phyloP scores from a whole-genome alignment of 179 eudicot species.

The Actinidia arguta region DNA sequence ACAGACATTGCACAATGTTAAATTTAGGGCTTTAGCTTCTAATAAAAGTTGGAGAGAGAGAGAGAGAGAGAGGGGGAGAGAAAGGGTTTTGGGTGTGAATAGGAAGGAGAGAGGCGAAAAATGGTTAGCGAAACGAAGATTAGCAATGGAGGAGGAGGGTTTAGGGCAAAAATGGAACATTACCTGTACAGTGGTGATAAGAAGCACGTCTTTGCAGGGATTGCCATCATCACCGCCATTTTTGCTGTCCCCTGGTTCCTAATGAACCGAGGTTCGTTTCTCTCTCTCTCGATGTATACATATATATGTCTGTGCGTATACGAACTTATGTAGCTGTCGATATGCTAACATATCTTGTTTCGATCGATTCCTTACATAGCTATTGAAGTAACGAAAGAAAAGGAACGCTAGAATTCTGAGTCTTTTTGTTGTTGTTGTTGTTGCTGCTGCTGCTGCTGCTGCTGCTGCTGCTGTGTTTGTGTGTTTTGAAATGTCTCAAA shows the following conservation, averaged over 20 bases:
- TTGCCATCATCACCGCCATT: slow-evolving; percentile 52
- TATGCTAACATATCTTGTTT: neutral
- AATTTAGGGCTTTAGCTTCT: neutral
- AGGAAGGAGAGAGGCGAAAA: slow-evolving; percentile 9
- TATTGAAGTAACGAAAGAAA: neutral
- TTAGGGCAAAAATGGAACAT: slow-evolving; percentile 60
- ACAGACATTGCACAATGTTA: no score
- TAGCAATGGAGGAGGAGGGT: slow-evolving; percentile 41
- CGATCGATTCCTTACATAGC: neutral
- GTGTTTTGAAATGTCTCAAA: neutral
- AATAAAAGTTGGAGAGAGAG: no score
- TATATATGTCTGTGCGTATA: neutral
- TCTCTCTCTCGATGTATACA: neutral
- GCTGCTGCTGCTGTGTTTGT: no score
- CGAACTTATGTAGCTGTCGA: no score
- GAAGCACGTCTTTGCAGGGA: slow-evolving; percentile 73
- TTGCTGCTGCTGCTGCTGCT: no score
- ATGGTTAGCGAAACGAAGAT: slow-evolving; percentile 43
- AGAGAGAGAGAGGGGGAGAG: neutral
- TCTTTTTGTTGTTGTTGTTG: neutral
- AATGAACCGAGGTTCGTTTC: slow-evolving; percentile 54
- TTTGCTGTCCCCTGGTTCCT: slow-evolving; percentile 76
- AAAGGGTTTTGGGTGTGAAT: slow-evolving; percentile 8
- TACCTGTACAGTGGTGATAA: slow-evolving; percentile 74
- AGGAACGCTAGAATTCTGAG: neutral